phyloP scores from a whole-genome alignment of 306 rosid species.

The Sphenostylis stenocarpa region DNA sequence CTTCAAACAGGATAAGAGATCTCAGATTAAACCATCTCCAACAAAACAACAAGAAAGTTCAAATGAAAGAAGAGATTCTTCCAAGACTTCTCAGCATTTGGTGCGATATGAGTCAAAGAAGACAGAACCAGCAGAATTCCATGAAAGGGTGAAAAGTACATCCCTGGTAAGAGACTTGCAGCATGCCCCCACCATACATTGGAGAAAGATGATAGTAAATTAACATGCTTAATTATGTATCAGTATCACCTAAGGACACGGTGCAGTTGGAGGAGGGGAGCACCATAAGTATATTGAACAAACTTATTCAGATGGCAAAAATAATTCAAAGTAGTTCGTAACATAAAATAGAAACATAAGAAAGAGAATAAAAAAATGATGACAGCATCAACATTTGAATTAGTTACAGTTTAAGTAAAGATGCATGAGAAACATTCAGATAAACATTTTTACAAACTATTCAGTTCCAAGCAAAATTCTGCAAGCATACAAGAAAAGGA shows the following conservation, averaged over 20 bases:
- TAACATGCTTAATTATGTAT: constrained; percentile 16
- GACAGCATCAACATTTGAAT: constrained; percentile 29
- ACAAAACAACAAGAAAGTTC: constrained; percentile 32
- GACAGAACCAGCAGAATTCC: constrained; percentile 7
- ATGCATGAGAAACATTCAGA: constrained; percentile 26
- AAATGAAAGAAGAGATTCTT: constrained; percentile 31
- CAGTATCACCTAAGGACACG: constrained; percentile 21
- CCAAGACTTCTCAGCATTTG: constrained; percentile 17
- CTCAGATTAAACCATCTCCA: constrained; percentile 56
- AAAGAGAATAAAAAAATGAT: constrained; percentile 36
- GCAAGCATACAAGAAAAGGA: neutral
- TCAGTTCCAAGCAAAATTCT: neutral
- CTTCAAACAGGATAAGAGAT: constrained; percentile 55
- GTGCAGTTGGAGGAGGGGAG: constrained; percentile 34
- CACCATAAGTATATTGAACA: constrained; percentile 19
- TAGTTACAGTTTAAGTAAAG: constrained; percentile 34
- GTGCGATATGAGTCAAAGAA: constrained; percentile 30
- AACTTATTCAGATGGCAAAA: constrained; percentile 25
- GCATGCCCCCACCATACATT: constrained; percentile 4
- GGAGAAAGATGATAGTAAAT: constrained; percentile 24
- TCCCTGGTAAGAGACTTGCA: constrained; percentile 31
- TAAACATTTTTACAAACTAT: constrained; percentile 12
- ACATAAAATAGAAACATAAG: constrained; percentile 26
- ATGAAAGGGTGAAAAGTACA: constrained; percentile 14
- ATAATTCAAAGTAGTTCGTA: constrained; percentile 24